phyloP scores from a whole-genome alignment of 371 early-diverging fungal genomes.

The Spraguea lophii region DNA sequence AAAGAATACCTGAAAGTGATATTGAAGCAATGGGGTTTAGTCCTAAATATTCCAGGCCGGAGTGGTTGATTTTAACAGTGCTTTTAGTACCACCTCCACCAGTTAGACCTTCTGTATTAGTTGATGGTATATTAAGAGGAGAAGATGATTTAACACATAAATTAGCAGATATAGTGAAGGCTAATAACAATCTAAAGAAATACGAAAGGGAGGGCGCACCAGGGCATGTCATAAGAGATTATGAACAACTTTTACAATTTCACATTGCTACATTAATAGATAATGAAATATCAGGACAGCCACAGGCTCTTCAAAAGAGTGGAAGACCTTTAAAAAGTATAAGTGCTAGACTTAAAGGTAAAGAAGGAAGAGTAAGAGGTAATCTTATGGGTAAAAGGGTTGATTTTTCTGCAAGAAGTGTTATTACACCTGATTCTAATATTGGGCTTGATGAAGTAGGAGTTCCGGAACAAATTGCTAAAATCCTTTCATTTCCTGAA shows the following conservation, averaged over 20 bases:
- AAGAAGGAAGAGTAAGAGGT: constrained; percentile 94
- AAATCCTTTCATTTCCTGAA: constrained; percentile 90
- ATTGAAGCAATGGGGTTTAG: constrained; percentile 68
- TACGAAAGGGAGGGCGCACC: constrained; percentile 86
- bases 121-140: constrained; percentile 66
- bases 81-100: constrained; percentile 90
- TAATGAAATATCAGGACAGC: constrained; percentile 88
- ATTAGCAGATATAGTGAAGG: constrained; percentile 79
- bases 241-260: constrained; percentile 76
- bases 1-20: constrained; percentile 71
- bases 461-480: constrained; percentile 86
- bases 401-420: constrained; percentile 95
- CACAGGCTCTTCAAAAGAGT: constrained; percentile 72
- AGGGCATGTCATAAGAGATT: constrained; percentile 73
- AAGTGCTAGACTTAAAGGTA: constrained; percentile 88
- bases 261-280: constrained; percentile 95
- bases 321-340: constrained; percentile 90
- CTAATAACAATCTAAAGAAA: constrained; percentile 65
- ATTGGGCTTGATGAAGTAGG: constrained; percentile 89
- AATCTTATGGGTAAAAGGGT: constrained; percentile 99
- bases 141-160: constrained; percentile 95
- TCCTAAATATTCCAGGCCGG: constrained; percentile 74
- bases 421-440: constrained; percentile 97
- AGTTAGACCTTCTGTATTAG: constrained; percentile 87
- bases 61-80: constrained; percentile 84